A percentile compares a stretch with the other conserved stretches of the same genome.
phyloP scores from a whole-genome alignment of 352 stramenopile genomes.

The Globisporangium camurandrum region DNA sequence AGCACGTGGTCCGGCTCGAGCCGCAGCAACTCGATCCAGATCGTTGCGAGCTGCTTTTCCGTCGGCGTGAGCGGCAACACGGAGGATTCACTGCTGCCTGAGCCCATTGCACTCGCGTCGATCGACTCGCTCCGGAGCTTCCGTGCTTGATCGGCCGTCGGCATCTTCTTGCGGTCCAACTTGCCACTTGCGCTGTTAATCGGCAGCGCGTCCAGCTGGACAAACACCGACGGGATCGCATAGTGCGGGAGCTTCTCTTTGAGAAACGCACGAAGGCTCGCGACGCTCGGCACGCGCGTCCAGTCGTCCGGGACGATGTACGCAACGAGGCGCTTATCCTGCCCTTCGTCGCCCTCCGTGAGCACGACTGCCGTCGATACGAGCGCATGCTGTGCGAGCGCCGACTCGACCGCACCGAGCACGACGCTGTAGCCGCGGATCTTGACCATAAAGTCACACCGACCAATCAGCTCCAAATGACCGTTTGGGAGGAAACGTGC shows the following conservation, averaged over 20 bases:
- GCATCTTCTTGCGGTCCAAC: constrained; percentile 85
- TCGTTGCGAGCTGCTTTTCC: constrained; percentile 45
- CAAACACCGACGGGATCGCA: constrained; percentile 72
- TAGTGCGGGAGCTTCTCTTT: constrained; percentile 78
- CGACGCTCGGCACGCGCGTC: constrained; percentile 54
- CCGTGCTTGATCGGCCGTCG: constrained; percentile 53
- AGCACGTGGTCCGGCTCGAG: constrained; percentile 47
- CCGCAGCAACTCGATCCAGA: constrained; percentile 62
- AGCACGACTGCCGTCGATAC: constrained; percentile 88
- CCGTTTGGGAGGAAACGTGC: constrained; percentile 87
- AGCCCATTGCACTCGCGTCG: constrained; percentile 27
- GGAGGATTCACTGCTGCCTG: constrained; percentile 12
- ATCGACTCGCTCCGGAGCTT: constrained; percentile 68
- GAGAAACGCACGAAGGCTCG: constrained; percentile 56
- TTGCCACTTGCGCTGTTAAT: constrained; percentile 86
- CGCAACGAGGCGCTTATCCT: constrained; percentile 89
- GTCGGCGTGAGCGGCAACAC: constrained; percentile 49
- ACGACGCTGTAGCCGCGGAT: constrained; percentile 94
- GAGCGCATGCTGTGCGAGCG: constrained; percentile 76
- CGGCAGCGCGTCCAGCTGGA: constrained; percentile 78
- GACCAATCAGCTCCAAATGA: constrained; percentile 89
- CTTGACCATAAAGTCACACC: constrained; percentile 95
- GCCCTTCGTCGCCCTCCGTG: constrained; percentile 72
- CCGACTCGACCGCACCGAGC: constrained; percentile 86
- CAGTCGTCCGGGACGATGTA: constrained; percentile 85